Evolutionary conservation across 176 grass and related monocot species (phyloP).

Genomic region (Thinopyrum elongatum): DNA sequence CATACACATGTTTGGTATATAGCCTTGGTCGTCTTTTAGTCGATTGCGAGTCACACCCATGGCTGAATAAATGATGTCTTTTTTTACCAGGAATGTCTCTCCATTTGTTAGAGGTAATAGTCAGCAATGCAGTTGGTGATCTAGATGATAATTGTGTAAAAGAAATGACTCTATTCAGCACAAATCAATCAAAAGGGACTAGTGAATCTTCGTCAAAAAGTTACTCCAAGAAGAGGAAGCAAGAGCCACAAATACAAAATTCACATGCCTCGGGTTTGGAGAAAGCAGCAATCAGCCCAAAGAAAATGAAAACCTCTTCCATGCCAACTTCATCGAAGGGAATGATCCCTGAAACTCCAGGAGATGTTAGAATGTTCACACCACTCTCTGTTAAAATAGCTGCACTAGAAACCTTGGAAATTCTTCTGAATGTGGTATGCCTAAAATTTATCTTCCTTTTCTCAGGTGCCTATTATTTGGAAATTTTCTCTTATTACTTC

Average conservation of each 20-base stretch:
- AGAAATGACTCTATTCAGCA: constrained; percentile 26
- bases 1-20: constrained; percentile 15
- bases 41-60: neutral
- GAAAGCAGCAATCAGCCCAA: constrained; percentile 31
- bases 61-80: constrained; percentile 30
- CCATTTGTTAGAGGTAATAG: constrained; percentile 67
- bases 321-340: constrained; percentile 11
- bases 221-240: constrained; percentile 78
- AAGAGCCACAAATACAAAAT: constrained; percentile 36
- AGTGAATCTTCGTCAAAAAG: constrained; percentile 46
- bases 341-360: constrained; percentile 24
- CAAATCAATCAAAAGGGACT: constrained; percentile 29
- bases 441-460: constrained; percentile 19
- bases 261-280: constrained; percentile 25
- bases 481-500: neutral
- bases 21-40: constrained; percentile 23
- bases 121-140: constrained; percentile 75
- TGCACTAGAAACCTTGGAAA: constrained; percentile 72
- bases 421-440: constrained; percentile 79
- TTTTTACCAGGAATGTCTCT: constrained; percentile 71
- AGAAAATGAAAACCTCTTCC: constrained; percentile 47
- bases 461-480: neutral
- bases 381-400: constrained; percentile 72
- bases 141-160: constrained; percentile 49
- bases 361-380: constrained; percentile 26